Base-by-base conservation (phyloP, 73 alveolate species). In the Durusdinium trenchii region DNA sequence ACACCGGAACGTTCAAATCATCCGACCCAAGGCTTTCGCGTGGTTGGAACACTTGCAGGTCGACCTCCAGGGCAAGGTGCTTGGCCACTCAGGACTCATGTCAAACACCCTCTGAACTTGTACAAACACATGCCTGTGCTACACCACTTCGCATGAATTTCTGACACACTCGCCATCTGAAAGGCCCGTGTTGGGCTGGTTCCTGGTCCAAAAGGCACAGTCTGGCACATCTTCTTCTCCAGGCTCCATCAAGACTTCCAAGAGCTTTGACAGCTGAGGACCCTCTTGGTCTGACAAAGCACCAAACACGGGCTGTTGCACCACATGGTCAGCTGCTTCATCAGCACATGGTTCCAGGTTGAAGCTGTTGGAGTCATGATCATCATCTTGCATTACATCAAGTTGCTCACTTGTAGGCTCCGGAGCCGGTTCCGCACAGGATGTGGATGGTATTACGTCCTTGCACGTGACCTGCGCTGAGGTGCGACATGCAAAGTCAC, bases 401-500 rank as follows among this genome's bases (percentile, higher is more conserved):
- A 5, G 38, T 62, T 5, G 38, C 76, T 62, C 40, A 38, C 69
- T 81, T 3, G 91, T 67, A 10, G 91, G 91, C 35, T 81, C 91
- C 6, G 91, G 91, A 20, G 91, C 91, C 46, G 91, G 91, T 47
- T 81, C 91, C 35, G 91, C 42, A 81, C 91, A 81, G 6, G 61
- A 60, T 28, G 60, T 43, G 43, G 26, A 43, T 12, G 30, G 73
- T 60, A n/a, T n/a, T n/a, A n/a, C n/a, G n/a, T n/a, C n/a, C n/a
- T n/a, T n/a, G n/a, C n/a, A n/a, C n/a, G n/a, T n/a, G n/a, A n/a
- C n/a, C n/a, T n/a, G n/a, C n/a, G n/a, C n/a, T n/a, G n/a, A n/a
- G n/a, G n/a, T n/a, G n/a, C n/a, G n/a, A n/a, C n/a, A n/a, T n/a
- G n/a, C n/a, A n/a, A n/a, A n/a, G n/a, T n/a, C n/a, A n/a, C n/a